These are phyloP conservation scores for Vararia minispora DNA, from an alignment of 768 basidiomycete genomes.

Conservation along the genomic window DNA sequence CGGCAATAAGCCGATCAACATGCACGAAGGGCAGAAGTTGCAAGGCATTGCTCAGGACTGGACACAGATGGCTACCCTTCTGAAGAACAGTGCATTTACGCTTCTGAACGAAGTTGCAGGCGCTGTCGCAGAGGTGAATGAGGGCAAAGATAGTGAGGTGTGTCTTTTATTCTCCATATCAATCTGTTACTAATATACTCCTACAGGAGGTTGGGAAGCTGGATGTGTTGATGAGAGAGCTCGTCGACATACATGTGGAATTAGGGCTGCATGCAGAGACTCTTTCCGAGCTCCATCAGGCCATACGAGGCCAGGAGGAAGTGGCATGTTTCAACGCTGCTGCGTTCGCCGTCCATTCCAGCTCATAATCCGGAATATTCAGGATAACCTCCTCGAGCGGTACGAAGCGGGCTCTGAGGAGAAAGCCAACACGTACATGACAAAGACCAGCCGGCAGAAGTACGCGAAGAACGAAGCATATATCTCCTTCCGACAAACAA, in stretches of 20 bases:
- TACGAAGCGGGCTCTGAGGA: constrained; percentile 40
- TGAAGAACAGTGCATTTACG: constrained; percentile 31
- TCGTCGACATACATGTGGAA: constrained; percentile 56
- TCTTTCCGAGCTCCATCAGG: constrained; percentile 46
- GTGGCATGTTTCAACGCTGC: constrained; percentile 34
- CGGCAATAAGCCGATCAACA: constrained; percentile 53
- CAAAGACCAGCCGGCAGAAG: constrained; percentile 67
- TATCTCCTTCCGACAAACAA: constrained; percentile 44
- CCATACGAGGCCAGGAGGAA: constrained; percentile 40
- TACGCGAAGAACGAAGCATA: constrained; percentile 59
- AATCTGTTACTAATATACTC: not conserved
- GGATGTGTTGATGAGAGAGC: constrained; percentile 54
- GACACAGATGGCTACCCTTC: constrained; percentile 39
- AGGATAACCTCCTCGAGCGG: constrained; percentile 40
- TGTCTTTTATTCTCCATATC: constrained; percentile 9
- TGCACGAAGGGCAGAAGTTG: constrained; percentile 38
- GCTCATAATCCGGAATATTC: not conserved
- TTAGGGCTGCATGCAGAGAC: constrained; percentile 44
- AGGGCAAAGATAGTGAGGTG: constrained; percentile 41
- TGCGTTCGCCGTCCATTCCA: not conserved
- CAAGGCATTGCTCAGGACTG: constrained; percentile 54
- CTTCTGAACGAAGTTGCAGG: constrained; percentile 42
- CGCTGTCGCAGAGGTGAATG: constrained; percentile 53
- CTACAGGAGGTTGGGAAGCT: constrained; percentile 44
- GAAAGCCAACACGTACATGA: constrained; percentile 34